Base-by-base conservation (phyloP, 345 rosid species). In the Linum tenue region DNA sequence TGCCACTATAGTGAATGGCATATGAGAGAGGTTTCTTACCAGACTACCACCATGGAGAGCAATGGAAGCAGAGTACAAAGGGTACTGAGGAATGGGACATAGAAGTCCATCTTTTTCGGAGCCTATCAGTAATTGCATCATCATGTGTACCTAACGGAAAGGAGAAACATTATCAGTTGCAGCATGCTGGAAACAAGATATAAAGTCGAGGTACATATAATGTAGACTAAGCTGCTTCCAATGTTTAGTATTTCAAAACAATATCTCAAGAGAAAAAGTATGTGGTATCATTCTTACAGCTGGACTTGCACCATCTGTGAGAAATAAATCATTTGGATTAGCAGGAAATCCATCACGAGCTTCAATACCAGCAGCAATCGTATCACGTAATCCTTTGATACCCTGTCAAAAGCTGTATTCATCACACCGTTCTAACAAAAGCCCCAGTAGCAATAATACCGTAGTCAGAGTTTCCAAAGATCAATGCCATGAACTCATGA, bases 251-350 rank as follows among this genome's bases (percentile, higher is more conserved):
- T 22, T n/a, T n/a, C 31, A 22, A 22, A 22, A 22, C 31, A 22
- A 22, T 22, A 22, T 22, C 31, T 22, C 31, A 22, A 22, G 31
- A 22, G 31, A 22, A 22, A 22, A 55, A 22, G 14, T 43, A 44
- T n/a, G 36, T 50, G 10, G 61, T 31, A 39, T 60, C 31, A 43
- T 22, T 73, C 57, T 73, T 88, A 86, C 97, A 76, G 82, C 97
- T 37, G 97, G 96, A 70, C 96, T 92, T 56, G 97, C 98, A 80
- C 98, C 98, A 81, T 92, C 98, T 17, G 98, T 87, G 87, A 92
- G 78, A 80, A 84, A 92, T 62, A 92, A 76, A 73, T 92, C 97
- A 79, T 92, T 80, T 64, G 98, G 85, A 78, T 90, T 80, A 70
- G 86, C 85, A 71, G 92, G 88, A 75, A 82, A 90, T 64, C 97